phyloP scores from a whole-genome alignment of 306 rosid species.

The Adenanthera pavonina region DNA sequence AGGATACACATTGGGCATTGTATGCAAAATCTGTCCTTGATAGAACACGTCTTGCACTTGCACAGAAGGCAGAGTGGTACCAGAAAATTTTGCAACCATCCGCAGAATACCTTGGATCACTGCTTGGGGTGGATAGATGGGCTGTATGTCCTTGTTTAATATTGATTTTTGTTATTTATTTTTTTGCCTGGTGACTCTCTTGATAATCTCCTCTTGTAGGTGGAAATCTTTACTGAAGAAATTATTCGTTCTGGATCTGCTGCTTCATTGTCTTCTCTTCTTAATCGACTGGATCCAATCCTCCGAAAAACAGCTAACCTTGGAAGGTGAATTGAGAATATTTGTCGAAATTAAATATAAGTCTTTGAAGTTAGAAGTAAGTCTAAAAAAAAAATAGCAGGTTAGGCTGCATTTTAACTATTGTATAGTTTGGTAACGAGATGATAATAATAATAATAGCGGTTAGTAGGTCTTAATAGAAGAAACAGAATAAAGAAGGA shows the following conservation, averaged over 20 bases:
- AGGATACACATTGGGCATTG: slow-evolving; percentile 77
- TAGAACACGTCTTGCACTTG: slow-evolving; percentile 93
- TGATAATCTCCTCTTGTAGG: slow-evolving; percentile 64
- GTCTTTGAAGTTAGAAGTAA: slow-evolving; percentile 25
- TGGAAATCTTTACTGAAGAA: slow-evolving; percentile 96
- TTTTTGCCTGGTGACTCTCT: slow-evolving; percentile 39
- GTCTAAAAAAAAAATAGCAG: neutral
- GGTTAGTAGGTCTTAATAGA: neutral
- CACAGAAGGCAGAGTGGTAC: slow-evolving; percentile 87
- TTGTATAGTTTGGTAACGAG: neutral
- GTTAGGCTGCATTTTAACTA: neutral
- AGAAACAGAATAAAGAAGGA: neutral
- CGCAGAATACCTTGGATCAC: slow-evolving; percentile 95
- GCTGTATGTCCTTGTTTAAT: slow-evolving; percentile 67
- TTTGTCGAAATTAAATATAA: slow-evolving; percentile 29
- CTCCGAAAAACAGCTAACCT: slow-evolving; percentile 91
- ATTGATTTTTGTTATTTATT: neutral
- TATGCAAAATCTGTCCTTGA: slow-evolving; percentile 94
- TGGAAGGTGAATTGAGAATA: slow-evolving; percentile 71
- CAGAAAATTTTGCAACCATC: slow-evolving; percentile 85
- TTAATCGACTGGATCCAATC: slow-evolving; percentile 89
- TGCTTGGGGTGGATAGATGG: slow-evolving; percentile 86
- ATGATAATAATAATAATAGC: neutral
- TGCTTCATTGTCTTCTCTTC: slow-evolving; percentile 87
- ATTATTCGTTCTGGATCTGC: slow-evolving; percentile 98